Evolutionary conservation across 768 basidiomycete species (phyloP).

Genomic region (Exsudoporus frostii): DNA sequence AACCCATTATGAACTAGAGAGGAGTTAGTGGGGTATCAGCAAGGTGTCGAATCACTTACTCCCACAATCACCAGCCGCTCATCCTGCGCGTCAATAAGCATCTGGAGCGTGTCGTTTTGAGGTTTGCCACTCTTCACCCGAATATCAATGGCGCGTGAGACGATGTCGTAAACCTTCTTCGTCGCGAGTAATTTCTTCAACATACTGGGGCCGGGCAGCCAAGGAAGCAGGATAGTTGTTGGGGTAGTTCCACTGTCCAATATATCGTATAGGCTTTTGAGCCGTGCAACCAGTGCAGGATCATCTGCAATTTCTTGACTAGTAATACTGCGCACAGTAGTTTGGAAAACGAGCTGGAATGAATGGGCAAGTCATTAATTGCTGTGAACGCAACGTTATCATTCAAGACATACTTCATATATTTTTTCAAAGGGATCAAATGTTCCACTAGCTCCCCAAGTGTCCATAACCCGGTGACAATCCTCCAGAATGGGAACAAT

Average conservation of each 20-base stretch:
- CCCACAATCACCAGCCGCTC: conserved; percentile 68
- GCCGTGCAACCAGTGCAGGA: conserved; percentile 53
- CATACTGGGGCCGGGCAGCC: conserved; percentile 75
- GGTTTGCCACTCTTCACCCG: conserved; percentile 55
- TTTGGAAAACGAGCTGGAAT: conserved; percentile 65
- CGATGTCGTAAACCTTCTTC: conserved; percentile 72
- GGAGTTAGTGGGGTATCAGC: conserved; percentile 20
- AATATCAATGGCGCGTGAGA: conserved; percentile 53
- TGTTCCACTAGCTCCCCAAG: conserved; percentile 61
- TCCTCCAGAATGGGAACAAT: conserved; percentile 65
- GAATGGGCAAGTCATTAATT: not conserved
- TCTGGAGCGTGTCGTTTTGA: conserved; percentile 67
- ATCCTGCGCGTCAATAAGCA: conserved; percentile 69
- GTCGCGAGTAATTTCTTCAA: conserved; percentile 68
- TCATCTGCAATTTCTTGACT: conserved; percentile 71
- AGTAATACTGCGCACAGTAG: conserved; percentile 64
- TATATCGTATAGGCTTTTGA: conserved; percentile 63
- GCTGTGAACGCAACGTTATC: not conserved
- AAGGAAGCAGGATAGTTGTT: conserved; percentile 68
- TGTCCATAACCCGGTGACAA: conserved; percentile 55
- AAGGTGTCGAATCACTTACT: conserved; percentile 38
- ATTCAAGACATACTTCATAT: conserved; percentile 50
- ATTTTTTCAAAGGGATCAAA: conserved; percentile 72
- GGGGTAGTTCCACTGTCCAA: conserved; percentile 73
- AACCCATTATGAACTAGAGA: conserved; percentile 74